Conservation (phyloP, 78 protist species). For the Dictyostelium capitatum region DNA sequence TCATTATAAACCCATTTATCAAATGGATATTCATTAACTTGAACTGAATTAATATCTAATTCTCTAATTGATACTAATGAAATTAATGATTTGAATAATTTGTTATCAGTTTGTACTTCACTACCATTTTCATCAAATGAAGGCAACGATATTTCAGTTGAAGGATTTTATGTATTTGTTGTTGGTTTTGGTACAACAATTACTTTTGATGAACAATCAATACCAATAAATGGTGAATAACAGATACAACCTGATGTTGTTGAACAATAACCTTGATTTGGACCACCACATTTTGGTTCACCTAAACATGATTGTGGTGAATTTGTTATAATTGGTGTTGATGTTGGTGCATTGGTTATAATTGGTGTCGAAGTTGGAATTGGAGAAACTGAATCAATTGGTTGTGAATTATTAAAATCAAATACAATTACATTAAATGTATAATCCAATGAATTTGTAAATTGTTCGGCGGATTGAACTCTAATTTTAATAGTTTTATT, state of each 20-base stretch:
- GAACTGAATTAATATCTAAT: neutral
- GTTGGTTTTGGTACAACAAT: neutral
- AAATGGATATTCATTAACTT: neutral
- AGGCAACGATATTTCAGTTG: neutral
- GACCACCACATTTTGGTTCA: no score
- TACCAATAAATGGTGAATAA: neutral
- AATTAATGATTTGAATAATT: neutral
- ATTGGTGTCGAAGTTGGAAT: no score
- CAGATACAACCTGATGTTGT: slow-evolving; percentile 7
- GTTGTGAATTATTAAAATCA: neutral
- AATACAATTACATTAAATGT: no score
- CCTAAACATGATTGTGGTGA: neutral
- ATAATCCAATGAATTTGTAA: neutral
- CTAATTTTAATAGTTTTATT: neutral
- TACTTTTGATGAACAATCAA: neutral
- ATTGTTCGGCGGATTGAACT: neutral
- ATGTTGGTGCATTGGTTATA: no score
- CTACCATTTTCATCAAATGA: no score
- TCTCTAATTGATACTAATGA: neutral
- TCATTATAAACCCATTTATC: neutral
- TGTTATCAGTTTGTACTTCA: no score
- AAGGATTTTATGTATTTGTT: neutral
- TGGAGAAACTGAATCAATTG: neutral
- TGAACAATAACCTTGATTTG: no score
- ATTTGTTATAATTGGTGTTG: neutral